Conservation (phyloP, 495 filamentous ascomycete genomes). For the Penicillium canescens region DNA sequence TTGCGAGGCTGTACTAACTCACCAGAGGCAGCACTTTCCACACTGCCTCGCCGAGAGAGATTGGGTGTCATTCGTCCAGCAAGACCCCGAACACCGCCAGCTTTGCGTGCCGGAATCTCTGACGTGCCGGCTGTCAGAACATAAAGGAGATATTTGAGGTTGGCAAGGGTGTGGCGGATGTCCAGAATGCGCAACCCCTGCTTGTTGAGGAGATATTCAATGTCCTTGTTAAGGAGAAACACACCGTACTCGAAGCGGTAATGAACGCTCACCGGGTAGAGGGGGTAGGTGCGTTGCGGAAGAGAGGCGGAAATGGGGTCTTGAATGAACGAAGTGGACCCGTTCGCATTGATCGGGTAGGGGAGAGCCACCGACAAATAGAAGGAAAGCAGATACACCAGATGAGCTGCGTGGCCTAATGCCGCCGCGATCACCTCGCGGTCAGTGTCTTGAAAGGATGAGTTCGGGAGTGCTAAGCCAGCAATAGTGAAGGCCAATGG, state of each 20-base stretch:
- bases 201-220: constrained; percentile 78
- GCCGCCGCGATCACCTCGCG: constrained; percentile 76
- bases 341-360: constrained; percentile 72
- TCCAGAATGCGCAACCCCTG: constrained; percentile 77
- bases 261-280: constrained; percentile 74
- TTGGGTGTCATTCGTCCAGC: constrained; percentile 35
- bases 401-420: constrained; percentile 76
- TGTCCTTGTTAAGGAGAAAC: constrained; percentile 90
- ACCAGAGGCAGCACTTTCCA: constrained; percentile 40
- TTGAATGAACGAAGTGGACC: constrained; percentile 73
- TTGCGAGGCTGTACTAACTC: constrained; percentile 33
- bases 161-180: constrained; percentile 86
- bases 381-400: constrained; percentile 74
- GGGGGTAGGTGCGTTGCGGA: constrained; percentile 71
- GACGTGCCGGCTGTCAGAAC: constrained; percentile 76
- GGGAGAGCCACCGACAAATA: constrained; percentile 79
- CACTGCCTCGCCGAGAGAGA: constrained; percentile 40
- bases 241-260: constrained; percentile 95
- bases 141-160: constrained; percentile 89
- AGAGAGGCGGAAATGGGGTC: constrained; percentile 75
- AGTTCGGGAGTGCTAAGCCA: constrained; percentile 74
- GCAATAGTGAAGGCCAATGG: constrained; percentile 78
- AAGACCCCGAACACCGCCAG: constrained; percentile 71
- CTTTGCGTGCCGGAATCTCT: constrained; percentile 76
- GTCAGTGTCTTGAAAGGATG: constrained; percentile 62